Evolutionary conservation across 805 yeast species (phyloP).

Genomic region (Candida chilensis): DNA sequence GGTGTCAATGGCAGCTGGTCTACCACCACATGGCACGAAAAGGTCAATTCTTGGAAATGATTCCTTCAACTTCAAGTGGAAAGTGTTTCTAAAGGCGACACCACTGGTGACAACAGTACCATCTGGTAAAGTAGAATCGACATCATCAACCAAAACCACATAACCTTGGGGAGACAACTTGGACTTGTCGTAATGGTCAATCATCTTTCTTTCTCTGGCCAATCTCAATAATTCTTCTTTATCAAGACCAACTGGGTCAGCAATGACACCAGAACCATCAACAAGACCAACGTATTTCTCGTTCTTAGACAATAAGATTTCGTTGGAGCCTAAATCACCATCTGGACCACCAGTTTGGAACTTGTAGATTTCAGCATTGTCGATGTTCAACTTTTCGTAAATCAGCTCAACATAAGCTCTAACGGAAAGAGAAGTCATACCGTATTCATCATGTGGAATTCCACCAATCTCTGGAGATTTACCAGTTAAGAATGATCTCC

Average conservation of each 20-base stretch:
- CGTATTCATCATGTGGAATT: conserved; percentile 96
- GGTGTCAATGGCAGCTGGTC: conserved; percentile 92
- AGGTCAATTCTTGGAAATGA: conserved; percentile 61
- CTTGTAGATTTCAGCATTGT: conserved; percentile 53
- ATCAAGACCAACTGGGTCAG: conserved; percentile 85
- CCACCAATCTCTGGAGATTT: conserved; percentile 90
- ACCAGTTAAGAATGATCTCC: conserved; percentile 98
- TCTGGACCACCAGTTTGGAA: conserved; percentile 99
- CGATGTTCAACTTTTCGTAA: conserved; percentile 67
- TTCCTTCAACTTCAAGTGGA: conserved; percentile 69
- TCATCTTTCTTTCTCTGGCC: conserved; percentile 71
- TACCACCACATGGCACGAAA: conserved; percentile 98
- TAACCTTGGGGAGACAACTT: conserved; percentile 72
- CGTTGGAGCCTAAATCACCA: conserved; percentile 96
- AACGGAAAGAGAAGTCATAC: conserved; percentile 95
- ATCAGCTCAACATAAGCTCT: conserved; percentile 85
- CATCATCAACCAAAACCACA: conserved; percentile 78
- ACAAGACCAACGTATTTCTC: conserved; percentile 84
- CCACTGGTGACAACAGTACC: conserved; percentile 77
- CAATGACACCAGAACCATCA: conserved; percentile 93
- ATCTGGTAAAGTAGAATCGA: conserved; percentile 66
- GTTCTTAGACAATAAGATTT: conserved; percentile 74
- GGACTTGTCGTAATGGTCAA: conserved; percentile 56
- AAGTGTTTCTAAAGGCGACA: conserved; percentile 80
- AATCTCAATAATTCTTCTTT: conserved; percentile 68